Evolutionary conservation across 164 flowering plant species (phyloP), one percentile per base, ranked within the genome.

Genomic region (Pachysandra terminalis): DNA sequence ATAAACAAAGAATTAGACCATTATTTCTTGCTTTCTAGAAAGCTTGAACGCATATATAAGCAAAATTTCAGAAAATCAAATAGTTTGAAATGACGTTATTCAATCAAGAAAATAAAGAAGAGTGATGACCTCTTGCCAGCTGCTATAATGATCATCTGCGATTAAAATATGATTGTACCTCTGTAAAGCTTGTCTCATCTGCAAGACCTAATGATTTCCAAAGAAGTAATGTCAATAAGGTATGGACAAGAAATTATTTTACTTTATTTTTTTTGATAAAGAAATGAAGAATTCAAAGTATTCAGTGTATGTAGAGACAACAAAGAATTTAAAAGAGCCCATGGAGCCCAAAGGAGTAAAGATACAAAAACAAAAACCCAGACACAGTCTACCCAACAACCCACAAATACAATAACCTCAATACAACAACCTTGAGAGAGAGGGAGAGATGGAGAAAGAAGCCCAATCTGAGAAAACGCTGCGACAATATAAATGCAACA

Each of bases 111-210:
- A 56, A 58, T 1, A 16, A 41, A 19, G 51, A 41, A 3, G 26
- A 64, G 53, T 49, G 60, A 61, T 53, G 24, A 90, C 99, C 98
- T 96, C 97, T 79, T 88, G 96, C 99, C 99, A 96, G 87, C 91
- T 90, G 73, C 70, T 80, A 81, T 85, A 87, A 27, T 73, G 90
- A 74, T 88, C 90, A 81, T 96, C 98, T 72, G 96, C 96, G 77
- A 80, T 77, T 75, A 93, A 76, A 76, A 96, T 96, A 76, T 81
- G 96, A 71, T 80, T 84, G 81, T 96, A 96, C 74, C 88, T 84
- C 85, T 81, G 88, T 80, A 96, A 74, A 61, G 94, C 95, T 72
- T 82, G 93, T 78, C 90, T 85, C 83, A 66, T 85, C 72, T 87
- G 93, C 78, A 88, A 53, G 66, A 90, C 87, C 99, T 96, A 78